These are phyloP conservation scores for Solanum bukasovii DNA, from an alignment of 257 asterid species.

Conservation along the genomic window DNA sequence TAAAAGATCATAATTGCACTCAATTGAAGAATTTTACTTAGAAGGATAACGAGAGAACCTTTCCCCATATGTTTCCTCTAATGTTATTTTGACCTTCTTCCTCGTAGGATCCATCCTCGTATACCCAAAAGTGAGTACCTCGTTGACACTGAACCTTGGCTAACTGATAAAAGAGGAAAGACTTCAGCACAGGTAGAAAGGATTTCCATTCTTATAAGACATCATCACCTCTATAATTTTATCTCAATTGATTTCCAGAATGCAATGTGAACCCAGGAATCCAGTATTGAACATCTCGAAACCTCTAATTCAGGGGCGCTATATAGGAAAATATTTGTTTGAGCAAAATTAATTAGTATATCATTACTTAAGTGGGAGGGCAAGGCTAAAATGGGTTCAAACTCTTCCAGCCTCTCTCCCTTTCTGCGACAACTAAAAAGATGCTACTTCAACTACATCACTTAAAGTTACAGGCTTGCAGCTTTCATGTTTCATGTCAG, in stretches of 20 bases:
- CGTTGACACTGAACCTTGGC: slow-evolving; percentile 63
- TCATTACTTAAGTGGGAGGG: neutral
- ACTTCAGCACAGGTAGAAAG: neutral
- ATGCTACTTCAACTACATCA: neutral
- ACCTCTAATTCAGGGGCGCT: neutral
- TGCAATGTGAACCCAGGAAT: neutral
- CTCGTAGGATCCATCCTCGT: slow-evolving; percentile 77
- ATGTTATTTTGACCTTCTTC: slow-evolving; percentile 87
- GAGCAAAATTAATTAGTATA: neutral
- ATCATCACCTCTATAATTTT: neutral
- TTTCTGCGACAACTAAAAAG: neutral
- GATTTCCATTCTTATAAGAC: neutral
- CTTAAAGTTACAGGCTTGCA: neutral
- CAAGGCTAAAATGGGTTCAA: neutral
- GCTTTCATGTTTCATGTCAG: neutral
- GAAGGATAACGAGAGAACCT: slow-evolving; percentile 39
- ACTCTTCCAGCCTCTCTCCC: neutral
- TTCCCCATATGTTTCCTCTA: slow-evolving; percentile 70
- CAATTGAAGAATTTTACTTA: neutral
- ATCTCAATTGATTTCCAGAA: neutral
- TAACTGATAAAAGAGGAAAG: slow-evolving; percentile 31
- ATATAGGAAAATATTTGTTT: neutral
- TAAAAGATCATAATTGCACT: neutral
- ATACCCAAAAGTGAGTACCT: slow-evolving; percentile 72
- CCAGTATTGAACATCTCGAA: neutral